Conservation (phyloP, 495 filamentous ascomycete genomes). For the Aspergillus funiculosus region DNA sequence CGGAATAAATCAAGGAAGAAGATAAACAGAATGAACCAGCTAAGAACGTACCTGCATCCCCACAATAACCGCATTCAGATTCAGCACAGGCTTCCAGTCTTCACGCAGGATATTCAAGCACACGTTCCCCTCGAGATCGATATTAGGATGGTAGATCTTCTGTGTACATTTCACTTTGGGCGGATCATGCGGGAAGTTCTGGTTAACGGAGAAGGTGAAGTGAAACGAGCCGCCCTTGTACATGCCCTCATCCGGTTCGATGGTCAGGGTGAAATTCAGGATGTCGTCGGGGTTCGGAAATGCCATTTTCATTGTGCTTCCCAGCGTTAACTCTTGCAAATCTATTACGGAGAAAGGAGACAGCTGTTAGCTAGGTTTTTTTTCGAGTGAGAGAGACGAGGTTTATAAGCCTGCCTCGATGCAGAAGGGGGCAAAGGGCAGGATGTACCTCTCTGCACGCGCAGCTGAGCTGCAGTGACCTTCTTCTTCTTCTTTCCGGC, state of each 20-base stretch:
- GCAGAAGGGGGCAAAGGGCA: conserved; percentile 1
- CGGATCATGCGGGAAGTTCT: conserved; percentile 95
- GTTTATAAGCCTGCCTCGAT: neutral
- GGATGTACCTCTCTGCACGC: conserved; percentile 84
- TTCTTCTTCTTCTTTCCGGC: conserved; percentile 89
- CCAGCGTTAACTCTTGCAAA: conserved; percentile 84
- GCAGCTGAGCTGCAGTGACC: conserved; percentile 90
- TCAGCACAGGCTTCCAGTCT: conserved; percentile 98
- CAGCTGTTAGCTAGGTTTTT: conserved; percentile 4
- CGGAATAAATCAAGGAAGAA: too few relatives aligned
- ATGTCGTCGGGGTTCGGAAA: conserved; percentile 96
- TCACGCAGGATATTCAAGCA: conserved; percentile 95
- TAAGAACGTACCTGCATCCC: conserved; percentile 70
- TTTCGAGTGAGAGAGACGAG: neutral
- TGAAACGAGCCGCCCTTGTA: conserved; percentile 86
- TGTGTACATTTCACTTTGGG: conserved; percentile 97
- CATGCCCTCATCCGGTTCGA: conserved; percentile 97
- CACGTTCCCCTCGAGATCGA: conserved; percentile 95
- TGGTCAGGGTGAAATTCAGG: conserved; percentile 87
- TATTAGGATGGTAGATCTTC: conserved; percentile 99
- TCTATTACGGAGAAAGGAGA: conserved; percentile 48
- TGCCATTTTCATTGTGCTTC: conserved; percentile 83
- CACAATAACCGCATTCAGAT: conserved; percentile 93
- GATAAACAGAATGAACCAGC: too few relatives aligned
- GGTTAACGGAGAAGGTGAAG: conserved; percentile 87